Conservation (phyloP, 768 basidiomycete genomes). For the Tricholoma sp. region DNA sequence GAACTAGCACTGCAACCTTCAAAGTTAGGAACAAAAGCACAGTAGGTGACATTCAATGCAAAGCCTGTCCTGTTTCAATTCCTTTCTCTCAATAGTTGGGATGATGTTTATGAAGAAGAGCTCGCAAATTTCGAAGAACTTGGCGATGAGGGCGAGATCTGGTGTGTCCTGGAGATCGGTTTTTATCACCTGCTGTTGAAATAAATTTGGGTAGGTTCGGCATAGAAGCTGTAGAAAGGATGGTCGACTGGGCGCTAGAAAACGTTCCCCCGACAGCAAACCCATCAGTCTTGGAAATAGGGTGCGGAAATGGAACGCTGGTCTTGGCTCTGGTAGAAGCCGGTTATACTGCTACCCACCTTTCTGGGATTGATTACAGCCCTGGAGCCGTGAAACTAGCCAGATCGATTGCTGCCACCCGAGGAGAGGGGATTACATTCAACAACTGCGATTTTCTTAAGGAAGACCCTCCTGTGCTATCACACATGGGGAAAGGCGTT, state of each 20-base stretch:
- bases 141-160: constrained; percentile 82
- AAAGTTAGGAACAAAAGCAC: constrained; percentile 71
- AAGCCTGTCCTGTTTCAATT: constrained; percentile 2
- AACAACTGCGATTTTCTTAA: constrained; percentile 59
- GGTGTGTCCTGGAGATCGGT: constrained; percentile 39
- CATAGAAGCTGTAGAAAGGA: constrained; percentile 66
- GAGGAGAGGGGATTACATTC: constrained; percentile 48
- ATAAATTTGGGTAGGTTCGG: constrained; percentile 58
- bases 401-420: constrained; percentile 44
- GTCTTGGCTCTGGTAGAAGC: constrained; percentile 66
- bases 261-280: constrained; percentile 44
- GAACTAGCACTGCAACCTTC: constrained; percentile 54
- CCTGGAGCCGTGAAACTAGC: constrained; percentile 64
- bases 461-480: constrained; percentile 38
- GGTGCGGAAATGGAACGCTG: constrained; percentile 75
- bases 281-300: constrained; percentile 67
- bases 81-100: constrained; percentile 52
- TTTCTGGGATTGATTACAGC: constrained; percentile 77
- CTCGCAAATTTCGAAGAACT: constrained; percentile 68
- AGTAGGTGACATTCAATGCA: constrained; percentile 41
- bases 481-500: constrained; percentile 15
- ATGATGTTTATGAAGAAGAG: constrained; percentile 67
- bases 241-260: constrained; percentile 67
- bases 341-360: constrained; percentile 47
- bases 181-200: background rate